Evolutionary conservation across 1,284 basidiomycete genomes (phyloP).

Genomic region (Pascua sp.): DNA sequence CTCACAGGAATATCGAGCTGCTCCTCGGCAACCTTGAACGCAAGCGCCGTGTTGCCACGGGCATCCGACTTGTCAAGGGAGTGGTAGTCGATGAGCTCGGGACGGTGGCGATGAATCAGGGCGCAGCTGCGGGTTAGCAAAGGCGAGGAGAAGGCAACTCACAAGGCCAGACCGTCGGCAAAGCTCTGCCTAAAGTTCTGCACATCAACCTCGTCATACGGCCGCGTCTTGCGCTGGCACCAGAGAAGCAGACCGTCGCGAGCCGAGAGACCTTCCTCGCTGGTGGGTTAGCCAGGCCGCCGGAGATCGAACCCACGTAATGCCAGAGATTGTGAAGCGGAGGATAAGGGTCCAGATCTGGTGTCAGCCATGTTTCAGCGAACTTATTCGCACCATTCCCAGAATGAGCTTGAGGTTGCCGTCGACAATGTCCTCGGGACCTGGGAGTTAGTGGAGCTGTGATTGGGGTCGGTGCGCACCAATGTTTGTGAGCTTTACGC

Average conservation of each 20-base stretch:
- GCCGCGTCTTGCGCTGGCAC: constrained; percentile 94
- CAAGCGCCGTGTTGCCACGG: constrained; percentile 75
- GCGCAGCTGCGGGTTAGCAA: constrained; percentile 66
- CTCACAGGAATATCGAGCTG: constrained; percentile 82
- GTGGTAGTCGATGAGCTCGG: constrained; percentile 84
- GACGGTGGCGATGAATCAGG: constrained; percentile 92
- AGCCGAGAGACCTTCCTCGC: constrained; percentile 93
- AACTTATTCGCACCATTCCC: constrained; percentile 61
- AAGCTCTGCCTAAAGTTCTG: constrained; percentile 90
- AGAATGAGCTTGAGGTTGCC: constrained; percentile 95
- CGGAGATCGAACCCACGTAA: constrained; percentile 61
- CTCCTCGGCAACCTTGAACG: constrained; percentile 80
- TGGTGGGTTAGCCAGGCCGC: constrained; percentile 44
- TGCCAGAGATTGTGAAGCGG: constrained; percentile 95
- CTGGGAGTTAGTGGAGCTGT: constrained; percentile 9
- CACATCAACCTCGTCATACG: constrained; percentile 85
- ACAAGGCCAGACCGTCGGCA: constrained; percentile 93
- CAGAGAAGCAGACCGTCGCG: constrained; percentile 94
- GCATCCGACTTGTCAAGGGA: constrained; percentile 74
- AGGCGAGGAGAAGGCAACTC: constrained; percentile 42
- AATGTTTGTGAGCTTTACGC: constrained; percentile 95
- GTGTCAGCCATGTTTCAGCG: not conserved
- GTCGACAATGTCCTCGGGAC: constrained; percentile 82
- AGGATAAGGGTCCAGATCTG: constrained; percentile 94
- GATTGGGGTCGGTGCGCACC: constrained; percentile 55